These are phyloP conservation scores for Microascus cirrosus DNA, from an alignment of 2,329 filamentous ascomycete genomes.

Conservation along the genomic window DNA sequence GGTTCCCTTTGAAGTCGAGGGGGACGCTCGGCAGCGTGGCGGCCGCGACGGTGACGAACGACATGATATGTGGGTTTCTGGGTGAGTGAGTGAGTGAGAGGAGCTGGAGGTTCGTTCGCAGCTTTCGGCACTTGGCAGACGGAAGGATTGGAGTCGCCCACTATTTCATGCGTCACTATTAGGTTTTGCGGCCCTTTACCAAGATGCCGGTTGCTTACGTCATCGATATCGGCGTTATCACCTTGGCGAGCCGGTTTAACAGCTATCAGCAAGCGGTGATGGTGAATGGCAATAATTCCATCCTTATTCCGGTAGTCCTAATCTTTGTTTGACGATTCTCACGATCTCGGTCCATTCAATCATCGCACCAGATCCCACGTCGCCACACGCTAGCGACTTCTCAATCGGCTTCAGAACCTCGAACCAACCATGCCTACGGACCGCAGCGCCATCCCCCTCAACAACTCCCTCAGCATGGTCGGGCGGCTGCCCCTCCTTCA, in stretches of 20 bases:
- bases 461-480: background rate
- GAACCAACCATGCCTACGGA: conserved; percentile 41
- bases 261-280: background rate
- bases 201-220: no score
- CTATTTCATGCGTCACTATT: background rate
- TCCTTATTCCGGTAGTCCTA: background rate
- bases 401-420: conserved; percentile 62
- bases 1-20: conserved; percentile 54
- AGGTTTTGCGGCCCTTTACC: background rate
- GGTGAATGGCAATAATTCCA: background rate
- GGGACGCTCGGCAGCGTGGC: conserved; percentile 24
- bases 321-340: conserved; percentile 41
- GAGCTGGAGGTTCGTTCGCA: background rate
- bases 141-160: background rate
- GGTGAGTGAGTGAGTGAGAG: background rate
- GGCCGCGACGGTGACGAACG: conserved; percentile 21
- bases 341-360: conserved; percentile 70
- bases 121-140: conserved; percentile 3
- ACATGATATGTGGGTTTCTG: conserved; percentile 9
- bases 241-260: no score
- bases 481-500: conserved; percentile 16
- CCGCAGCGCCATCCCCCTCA: conserved; percentile 14
- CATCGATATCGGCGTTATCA: no score
- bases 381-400: conserved; percentile 76
- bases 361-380: conserved; percentile 76